Evolutionary conservation across 371 early-diverging fungal species (phyloP), one percentile per base, ranked within the genome.

Genomic region (Basidiobolus meristosporus): DNA sequence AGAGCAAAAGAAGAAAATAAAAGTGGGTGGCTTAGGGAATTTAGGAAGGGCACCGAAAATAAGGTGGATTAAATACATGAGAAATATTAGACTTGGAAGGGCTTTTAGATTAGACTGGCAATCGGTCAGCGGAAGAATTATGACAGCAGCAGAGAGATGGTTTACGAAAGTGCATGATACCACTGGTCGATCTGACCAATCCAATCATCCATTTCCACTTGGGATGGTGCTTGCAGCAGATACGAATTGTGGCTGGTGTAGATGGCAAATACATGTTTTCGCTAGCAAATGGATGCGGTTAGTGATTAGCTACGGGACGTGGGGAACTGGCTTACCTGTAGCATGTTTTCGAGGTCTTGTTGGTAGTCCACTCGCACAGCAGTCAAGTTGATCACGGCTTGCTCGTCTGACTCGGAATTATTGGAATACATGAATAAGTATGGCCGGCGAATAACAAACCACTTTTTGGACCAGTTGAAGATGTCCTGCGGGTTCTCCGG

Each of bases 391-490:
- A 87, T 69, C 2, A 82, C 71, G 15, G 73, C 71, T 18, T 73
- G 60, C 46, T 84, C 75, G 32, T 74, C 73, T n/a, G 55, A 48
- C 46, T 82, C 81, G 1, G 61, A 54, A 9, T 67, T 53, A 43
- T 69, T 63, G 33, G 56, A 55, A 54, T 79, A 85, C 32, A 85
- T 63, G 45, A 75, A 83, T 30, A 90, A 62, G 47, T 80, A 83
- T 10, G 90, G 90, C 57, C 79, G 65, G 31, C 84, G 76, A 38
- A 90, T 65, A 26, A 87, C 84, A 57, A 84, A 73, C 79, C 78
- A 87, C 3, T 77, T 65, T 39, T 73, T 70, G 2, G 65, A 57
- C 90, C 90, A 90, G n/a, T n/a, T n/a, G n/a, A n/a, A n/a, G 17
- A 48, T 46, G 40, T 76, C 76, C 15, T 63, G 63, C 7, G 65